phyloP scores from a whole-genome alignment of 345 rosid genomes.

The Cardamine resedifolia region DNA sequence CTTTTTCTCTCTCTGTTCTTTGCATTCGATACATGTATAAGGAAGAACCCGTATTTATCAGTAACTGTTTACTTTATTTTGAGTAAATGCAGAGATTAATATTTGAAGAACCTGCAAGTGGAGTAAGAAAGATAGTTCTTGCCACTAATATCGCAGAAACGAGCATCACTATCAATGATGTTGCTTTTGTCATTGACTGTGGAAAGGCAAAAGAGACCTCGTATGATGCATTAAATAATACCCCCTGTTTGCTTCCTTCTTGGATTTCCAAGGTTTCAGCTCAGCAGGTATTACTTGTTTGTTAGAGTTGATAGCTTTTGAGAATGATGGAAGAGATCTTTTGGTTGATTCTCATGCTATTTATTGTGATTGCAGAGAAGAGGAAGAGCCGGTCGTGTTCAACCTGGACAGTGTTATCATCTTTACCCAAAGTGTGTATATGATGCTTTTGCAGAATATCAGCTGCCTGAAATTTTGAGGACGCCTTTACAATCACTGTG shows the following conservation, averaged over 20 bases:
- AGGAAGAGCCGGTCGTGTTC: slow-evolving; percentile 97
- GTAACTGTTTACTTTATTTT: slow-evolving; percentile 11
- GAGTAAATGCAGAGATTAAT: slow-evolving; percentile 68
- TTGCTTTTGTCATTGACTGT: slow-evolving; percentile 86
- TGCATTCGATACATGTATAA: background rate
- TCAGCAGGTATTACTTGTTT: slow-evolving; percentile 62
- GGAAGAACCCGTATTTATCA: background rate
- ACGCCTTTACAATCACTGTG: slow-evolving; percentile 93
- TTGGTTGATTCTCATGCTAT: slow-evolving; percentile 23
- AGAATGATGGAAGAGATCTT: background rate
- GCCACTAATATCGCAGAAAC: slow-evolving; percentile 97
- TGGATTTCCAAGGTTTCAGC: slow-evolving; percentile 97
- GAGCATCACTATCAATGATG: slow-evolving; percentile 90
- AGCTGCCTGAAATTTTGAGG: slow-evolving; percentile 91
- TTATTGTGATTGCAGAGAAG: slow-evolving; percentile 61
- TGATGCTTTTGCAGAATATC: slow-evolving; percentile 84
- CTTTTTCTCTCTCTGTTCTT: background rate
- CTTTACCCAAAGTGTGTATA: slow-evolving; percentile 86
- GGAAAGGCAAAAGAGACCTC: slow-evolving; percentile 97
- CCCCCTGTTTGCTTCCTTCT: slow-evolving; percentile 92
- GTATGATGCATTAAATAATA: slow-evolving; percentile 90
- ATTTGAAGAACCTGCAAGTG: slow-evolving; percentile 78
- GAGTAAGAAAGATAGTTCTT: slow-evolving; percentile 83
- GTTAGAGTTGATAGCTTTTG: slow-evolving; percentile 18
- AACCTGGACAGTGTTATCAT: slow-evolving; percentile 87